Conservation (phyloP, 768 basidiomycete species). For the Royoungia palumana region DNA sequence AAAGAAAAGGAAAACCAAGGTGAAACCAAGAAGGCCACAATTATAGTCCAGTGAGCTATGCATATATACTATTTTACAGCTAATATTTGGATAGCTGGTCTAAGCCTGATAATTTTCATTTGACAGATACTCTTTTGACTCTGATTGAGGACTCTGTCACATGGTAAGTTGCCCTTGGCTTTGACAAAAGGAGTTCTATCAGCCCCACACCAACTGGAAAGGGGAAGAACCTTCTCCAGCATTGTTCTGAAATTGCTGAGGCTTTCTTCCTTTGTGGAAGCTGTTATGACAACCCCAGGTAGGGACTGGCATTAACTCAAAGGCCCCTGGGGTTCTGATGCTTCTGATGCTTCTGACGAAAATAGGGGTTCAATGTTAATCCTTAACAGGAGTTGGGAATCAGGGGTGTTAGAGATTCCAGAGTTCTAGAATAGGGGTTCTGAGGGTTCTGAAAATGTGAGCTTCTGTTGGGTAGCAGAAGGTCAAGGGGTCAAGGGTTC, state of each 20-base stretch:
- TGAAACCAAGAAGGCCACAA: neutral
- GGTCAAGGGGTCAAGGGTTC: no score
- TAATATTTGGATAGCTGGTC: conserved; percentile 4
- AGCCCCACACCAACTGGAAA: conserved; percentile 4
- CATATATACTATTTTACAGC: neutral
- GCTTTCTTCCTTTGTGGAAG: conserved; percentile 10
- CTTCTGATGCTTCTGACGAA: no score
- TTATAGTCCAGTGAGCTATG: neutral
- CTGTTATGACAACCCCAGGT: no score
- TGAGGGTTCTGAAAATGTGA: no score
- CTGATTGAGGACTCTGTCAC: conserved; percentile 17
- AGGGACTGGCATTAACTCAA: no score
- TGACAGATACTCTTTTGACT: conserved; percentile 20
- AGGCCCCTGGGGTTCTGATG: no score
- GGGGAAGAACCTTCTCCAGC: conserved; percentile 1
- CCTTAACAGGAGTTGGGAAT: no score
- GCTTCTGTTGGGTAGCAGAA: no score
- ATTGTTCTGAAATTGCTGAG: conserved; percentile 4
- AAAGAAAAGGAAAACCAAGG: neutral
- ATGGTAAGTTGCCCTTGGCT: conserved; percentile 21
- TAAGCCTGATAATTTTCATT: conserved; percentile 2
- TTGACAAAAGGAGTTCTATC: conserved; percentile 9
- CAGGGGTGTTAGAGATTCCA: no score
- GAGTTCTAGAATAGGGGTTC: no score
- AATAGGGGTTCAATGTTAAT: no score